A percentile compares a stretch with the other conserved stretches of the same genome.
phyloP scores from a whole-genome alignment of 345 rosid species.

The Eucalyptus erythrocorys region DNA sequence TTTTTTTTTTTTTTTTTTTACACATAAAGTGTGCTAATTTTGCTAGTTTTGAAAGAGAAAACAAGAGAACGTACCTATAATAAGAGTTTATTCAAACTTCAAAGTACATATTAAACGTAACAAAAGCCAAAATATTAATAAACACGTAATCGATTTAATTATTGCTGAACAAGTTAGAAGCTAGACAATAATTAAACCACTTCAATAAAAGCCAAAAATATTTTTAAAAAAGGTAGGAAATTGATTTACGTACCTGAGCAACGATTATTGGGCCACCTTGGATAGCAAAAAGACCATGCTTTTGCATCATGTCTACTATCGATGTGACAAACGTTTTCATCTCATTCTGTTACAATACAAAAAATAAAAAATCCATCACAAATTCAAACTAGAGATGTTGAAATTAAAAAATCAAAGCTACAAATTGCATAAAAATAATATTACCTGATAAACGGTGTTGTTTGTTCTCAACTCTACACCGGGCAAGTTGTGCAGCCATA shows the following conservation, averaged over 20 bases:
- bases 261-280: conserved; percentile 42
- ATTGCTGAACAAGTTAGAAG: background rate
- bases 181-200: background rate
- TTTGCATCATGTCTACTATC: conserved; percentile 20
- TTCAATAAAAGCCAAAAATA: background rate
- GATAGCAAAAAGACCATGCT: conserved; percentile 17
- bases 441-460: conserved; percentile 40
- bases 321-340: conserved; percentile 25
- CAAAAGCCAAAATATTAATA: background rate
- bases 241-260: conserved; percentile 12
- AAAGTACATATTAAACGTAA: background rate
- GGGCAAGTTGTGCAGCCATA: conserved; percentile 55
- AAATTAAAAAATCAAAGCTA: background rate
- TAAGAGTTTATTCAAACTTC: background rate
- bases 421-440: background rate
- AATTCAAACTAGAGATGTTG: background rate
- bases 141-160: background rate
- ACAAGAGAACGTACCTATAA: background rate
- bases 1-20: too few species aligned
- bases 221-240: background rate
- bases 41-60: background rate
- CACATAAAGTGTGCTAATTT: background rate
- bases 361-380: background rate
- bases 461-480: conserved; percentile 32
- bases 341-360: conserved; percentile 5